These are phyloP conservation scores for Dendryphion nanum DNA, from an alignment of 2,329 filamentous ascomycete species.

Conservation along the genomic window DNA sequence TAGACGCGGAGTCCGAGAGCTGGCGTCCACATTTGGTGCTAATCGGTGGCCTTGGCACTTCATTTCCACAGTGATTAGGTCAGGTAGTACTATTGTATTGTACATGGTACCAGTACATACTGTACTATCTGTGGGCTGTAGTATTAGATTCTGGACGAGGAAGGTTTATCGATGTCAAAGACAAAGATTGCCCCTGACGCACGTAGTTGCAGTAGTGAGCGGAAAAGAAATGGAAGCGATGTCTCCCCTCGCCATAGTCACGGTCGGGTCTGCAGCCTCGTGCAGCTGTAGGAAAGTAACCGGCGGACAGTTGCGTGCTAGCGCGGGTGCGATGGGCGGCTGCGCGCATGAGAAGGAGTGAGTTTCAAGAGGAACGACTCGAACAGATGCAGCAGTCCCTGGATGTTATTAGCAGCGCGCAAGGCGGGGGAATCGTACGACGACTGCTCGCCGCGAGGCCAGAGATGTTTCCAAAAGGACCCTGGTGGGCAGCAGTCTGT, in stretches of 20 bases:
- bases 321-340: constrained; percentile 9
- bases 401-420: neutral
- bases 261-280: constrained; percentile 1
- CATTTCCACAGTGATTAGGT: no score
- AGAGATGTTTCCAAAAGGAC: constrained; percentile 18
- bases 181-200: constrained; percentile 11
- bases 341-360: constrained; percentile 7
- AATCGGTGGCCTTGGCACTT: no score
- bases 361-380: constrained; percentile 12
- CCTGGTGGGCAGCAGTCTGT: no score
- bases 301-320: constrained; percentile 3
- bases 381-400: constrained; percentile 2
- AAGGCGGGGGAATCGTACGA: constrained; percentile 17
- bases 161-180: no score
- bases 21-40: no score
- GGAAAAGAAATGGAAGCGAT: neutral
- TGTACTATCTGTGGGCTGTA: no score
- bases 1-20: no score
- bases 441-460: constrained; percentile 2
- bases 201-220: constrained; percentile 2
- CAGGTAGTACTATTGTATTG: no score
- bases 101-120: no score
- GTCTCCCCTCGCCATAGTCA: constrained; percentile 1
- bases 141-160: no score
- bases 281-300: no score